Evolutionary conservation across 192 early-diverging fungal species (phyloP), one percentile per base, ranked within the genome.

Genomic region (Linnemannia zychae): DNA sequence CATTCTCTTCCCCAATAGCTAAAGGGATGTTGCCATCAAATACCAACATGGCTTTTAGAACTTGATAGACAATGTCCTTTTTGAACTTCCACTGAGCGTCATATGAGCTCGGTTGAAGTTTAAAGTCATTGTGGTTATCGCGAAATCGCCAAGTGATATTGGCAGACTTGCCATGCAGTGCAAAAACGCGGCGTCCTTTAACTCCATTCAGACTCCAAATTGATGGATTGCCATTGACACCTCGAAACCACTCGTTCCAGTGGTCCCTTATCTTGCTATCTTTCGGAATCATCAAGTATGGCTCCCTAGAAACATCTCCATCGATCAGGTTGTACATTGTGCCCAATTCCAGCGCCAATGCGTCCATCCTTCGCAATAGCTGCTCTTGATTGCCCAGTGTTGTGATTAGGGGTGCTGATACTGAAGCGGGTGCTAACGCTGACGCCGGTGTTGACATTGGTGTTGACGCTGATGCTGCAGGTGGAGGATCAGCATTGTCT

Each of bases 201-300:
- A 68, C 36, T 68, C 67, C 67, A 34, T 68, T 68, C 28, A 68
- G 67, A 36, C 31, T 28, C 67, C 67, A 68, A 68, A 68, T 68
- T 38, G 67, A 68, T 36, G 67, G 67, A 33, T 17, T 68, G 67
- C 36, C 67, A 36, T 28, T 37, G 34, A 68, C 67, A 37, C 67
- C 67, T 36, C 36, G 36, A 38, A 68, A 34, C 67, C 67, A 68
- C 67, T 68, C 31, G 28, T 38, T 68, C 67, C 67, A 68, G 67
- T 38, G 67, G 18, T 68, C 33, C 37, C 67, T 68, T 18, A 68
- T 28, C 28, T 33, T 37, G 36, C 67, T 36, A 38, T 36, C 18
- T 20, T 37, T 68, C 36, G 33, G 7, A 37, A 37, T 37, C 67
- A 68, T 68, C 67, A 36, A 18, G 34, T 38, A 33, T 38, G 67